Evolutionary conservation across 192 early-diverging fungal genomes (phyloP).

Genomic region (Coemansia sp.): DNA sequence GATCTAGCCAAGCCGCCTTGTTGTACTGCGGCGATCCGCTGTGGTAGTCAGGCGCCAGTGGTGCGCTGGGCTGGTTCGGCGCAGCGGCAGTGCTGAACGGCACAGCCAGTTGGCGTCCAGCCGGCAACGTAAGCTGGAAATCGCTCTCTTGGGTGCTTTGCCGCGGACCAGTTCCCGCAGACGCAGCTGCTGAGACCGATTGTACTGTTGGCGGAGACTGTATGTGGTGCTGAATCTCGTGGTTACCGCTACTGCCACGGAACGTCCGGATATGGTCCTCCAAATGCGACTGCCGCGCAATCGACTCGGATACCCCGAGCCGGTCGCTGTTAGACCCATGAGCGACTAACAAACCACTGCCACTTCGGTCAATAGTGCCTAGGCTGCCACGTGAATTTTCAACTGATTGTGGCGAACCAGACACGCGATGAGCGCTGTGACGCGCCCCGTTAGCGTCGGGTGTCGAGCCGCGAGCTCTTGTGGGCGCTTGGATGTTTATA

Average conservation of each 20-base stretch:
- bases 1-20: constrained; percentile 19
- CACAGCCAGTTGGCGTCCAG: background rate
- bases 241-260: constrained; percentile 6
- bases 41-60: constrained; percentile 15
- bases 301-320: constrained; percentile 33
- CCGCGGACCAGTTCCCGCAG: background rate
- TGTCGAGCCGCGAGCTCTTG: constrained; percentile 3
- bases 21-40: constrained; percentile 28
- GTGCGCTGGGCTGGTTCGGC: constrained; percentile 17
- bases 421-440: constrained; percentile 8
- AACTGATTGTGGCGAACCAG: constrained; percentile 30
- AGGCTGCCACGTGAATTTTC: constrained; percentile 11
- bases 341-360: constrained; percentile 3
- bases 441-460: constrained; percentile 8
- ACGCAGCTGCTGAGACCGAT: background rate
- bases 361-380: background rate
- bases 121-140: constrained; percentile 38
- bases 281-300: constrained; percentile 42
- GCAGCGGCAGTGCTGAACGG: background rate
- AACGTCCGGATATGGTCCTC: constrained; percentile 46
- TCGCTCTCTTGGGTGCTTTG: constrained; percentile 3
- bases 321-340: constrained; percentile 3
- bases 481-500: background rate
- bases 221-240: constrained; percentile 3
- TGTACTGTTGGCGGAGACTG: background rate